Base-by-base conservation (phyloP, 495 filamentous ascomycete genomes). In the Neurospora cerealis region DNA sequence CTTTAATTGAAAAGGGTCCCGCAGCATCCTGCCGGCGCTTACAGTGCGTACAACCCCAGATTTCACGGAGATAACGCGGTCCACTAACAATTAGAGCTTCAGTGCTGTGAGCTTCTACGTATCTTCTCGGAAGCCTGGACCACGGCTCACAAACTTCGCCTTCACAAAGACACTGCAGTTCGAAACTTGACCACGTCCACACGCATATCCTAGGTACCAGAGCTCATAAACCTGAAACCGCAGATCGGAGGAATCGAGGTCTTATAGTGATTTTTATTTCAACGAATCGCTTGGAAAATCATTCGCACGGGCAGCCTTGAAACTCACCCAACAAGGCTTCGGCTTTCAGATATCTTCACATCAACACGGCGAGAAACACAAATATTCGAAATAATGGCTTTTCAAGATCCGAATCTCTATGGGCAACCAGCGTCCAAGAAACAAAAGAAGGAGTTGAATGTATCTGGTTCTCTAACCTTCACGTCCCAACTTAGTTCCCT, bases 381-480 rank as follows among this genome's bases (percentile, higher is more conserved):
- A 7, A 60, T 6, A 32, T 32, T 15, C 48, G 11, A 19, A 69
- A 81, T 46, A 21, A 90, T 91, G 88, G 79, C 88, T 34, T 8
- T 66, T 3, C 85, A 87, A 77, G 87, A 90, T 72, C 79, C 87
- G 32, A 83, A 87, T 75, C 89, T 98, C 40, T 98, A 97, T 83
- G 93, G 93, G 73, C 85, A 89, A 42, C 88, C 87, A n/a, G 89
- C 89, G 28, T 82, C 88, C 36, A 92, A 90, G 75, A 84, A 84
- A 74, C 87, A 87, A 77, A 85, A 85, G 73, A 86, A 83, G 71
- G 86, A 89, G 73, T 87, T 91, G 69, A 85, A 90, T 39, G 89
- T 92, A 66, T 89, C 93, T 32, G 91, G 91, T 72, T 92, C 89
- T 75, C 89, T 96, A 71, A 88, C 91, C 78, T 97, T 98, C 83